phyloP scores from a whole-genome alignment of 2,329 filamentous ascomycete species.

The Rhynchosporium secalis region DNA sequence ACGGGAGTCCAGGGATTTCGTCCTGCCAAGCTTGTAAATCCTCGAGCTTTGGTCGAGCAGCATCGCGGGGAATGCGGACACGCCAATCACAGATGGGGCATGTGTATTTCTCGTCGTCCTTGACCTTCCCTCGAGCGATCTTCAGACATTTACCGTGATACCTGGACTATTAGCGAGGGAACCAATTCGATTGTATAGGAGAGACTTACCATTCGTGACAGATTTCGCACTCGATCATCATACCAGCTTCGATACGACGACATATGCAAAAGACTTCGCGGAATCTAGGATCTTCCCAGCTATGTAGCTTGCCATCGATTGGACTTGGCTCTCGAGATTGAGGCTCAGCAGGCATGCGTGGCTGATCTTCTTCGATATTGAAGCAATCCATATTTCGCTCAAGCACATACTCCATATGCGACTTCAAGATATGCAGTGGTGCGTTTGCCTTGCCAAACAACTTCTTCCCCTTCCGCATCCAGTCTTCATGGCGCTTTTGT shows the following conservation, averaged over 20 bases:
- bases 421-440: slow-evolving; percentile 90
- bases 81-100: slow-evolving; percentile 98
- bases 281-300: slow-evolving; percentile 61
- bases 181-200: neutral
- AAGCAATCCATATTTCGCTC: slow-evolving; percentile 91
- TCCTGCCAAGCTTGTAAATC: slow-evolving; percentile 82
- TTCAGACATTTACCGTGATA: slow-evolving; percentile 98
- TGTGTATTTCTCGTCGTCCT: slow-evolving; percentile 97
- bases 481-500: slow-evolving; percentile 93
- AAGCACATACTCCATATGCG: slow-evolving; percentile 90
- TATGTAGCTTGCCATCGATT: slow-evolving; percentile 50
- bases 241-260: slow-evolving; percentile 85
- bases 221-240: slow-evolving; percentile 99
- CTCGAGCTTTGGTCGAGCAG: slow-evolving; percentile 90
- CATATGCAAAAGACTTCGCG: slow-evolving; percentile 96
- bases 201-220: slow-evolving; percentile 88
- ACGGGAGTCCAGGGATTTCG: slow-evolving; percentile 77
- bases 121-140: slow-evolving; percentile 95
- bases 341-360: slow-evolving; percentile 86
- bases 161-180: slow-evolving; percentile 48
- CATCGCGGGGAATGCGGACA: slow-evolving; percentile 94
- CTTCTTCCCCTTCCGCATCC: slow-evolving; percentile 98
- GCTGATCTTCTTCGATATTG: slow-evolving; percentile 80
- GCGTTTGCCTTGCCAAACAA: slow-evolving; percentile 98
- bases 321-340: slow-evolving; percentile 79